Conservation (phyloP, 2,329 filamentous ascomycete species). For the Colletotrichum aenigma region DNA sequence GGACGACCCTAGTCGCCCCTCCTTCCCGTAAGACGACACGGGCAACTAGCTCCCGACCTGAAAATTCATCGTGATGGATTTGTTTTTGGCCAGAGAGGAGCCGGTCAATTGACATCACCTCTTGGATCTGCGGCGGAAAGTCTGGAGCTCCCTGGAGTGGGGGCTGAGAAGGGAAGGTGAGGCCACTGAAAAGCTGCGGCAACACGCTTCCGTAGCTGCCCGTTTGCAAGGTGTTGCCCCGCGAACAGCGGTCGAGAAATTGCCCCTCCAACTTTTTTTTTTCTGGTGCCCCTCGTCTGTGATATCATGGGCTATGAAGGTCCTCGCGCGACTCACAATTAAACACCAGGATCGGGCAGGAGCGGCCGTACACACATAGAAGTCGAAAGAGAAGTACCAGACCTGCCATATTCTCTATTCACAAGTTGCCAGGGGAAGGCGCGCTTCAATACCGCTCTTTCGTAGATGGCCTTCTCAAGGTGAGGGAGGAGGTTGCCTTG, state of each 20-base stretch:
- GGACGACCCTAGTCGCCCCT: not conserved
- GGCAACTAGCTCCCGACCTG: not conserved
- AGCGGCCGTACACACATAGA: fast-evolving
- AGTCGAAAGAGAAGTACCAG: fast-evolving
- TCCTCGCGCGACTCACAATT: not conserved
- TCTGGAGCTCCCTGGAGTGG: not conserved
- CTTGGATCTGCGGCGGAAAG: not conserved
- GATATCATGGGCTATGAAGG: not conserved
- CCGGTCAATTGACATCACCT: constrained; percentile 12
- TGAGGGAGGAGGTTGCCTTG: not conserved
- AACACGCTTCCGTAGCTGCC: not conserved
- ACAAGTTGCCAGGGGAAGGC: not conserved
- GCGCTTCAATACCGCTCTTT: constrained; percentile 3
- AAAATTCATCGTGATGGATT: not conserved
- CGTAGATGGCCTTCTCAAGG: not conserved
- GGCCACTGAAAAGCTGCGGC: not conserved
- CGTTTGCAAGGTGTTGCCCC: constrained; percentile 17
- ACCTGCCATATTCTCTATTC: not conserved
- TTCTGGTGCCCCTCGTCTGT: not conserved
- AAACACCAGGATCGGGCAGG: not conserved
- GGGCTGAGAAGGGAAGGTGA: not conserved
- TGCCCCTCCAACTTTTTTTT: constrained; percentile 9
- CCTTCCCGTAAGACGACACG: not conserved
- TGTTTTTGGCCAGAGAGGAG: not conserved
- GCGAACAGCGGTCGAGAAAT: not conserved